phyloP scores from a whole-genome alignment of 2,329 filamentous ascomycete species.

The Didymella segeticola region DNA sequence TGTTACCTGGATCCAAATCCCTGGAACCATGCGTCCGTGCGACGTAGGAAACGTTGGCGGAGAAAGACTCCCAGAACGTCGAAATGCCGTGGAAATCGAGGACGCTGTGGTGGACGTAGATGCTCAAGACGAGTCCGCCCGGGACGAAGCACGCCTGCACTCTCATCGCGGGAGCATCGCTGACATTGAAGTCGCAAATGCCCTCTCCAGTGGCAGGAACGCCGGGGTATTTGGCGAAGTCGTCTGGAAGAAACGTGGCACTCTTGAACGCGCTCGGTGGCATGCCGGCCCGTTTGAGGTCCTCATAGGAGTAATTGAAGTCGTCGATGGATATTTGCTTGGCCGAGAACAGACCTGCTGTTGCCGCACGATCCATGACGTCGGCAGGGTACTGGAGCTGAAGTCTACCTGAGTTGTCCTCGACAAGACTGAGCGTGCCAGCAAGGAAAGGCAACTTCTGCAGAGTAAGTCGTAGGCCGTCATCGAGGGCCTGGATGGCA shows the following conservation, averaged over 20 bases:
- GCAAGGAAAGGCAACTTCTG: constrained; percentile 40
- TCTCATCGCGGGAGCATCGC: constrained; percentile 39
- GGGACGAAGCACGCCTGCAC: constrained; percentile 45
- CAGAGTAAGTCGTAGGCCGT: constrained; percentile 34
- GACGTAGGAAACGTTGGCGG: constrained; percentile 31
- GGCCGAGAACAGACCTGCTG: constrained; percentile 25
- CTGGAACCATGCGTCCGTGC: constrained; percentile 22
- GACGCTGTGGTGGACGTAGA: constrained; percentile 43
- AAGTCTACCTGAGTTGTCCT: constrained; percentile 33
- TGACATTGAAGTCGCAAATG: constrained; percentile 32
- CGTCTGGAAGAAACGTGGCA: constrained; percentile 39
- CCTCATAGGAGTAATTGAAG: constrained; percentile 36
- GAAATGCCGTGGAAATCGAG: constrained; percentile 42
- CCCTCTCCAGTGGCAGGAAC: constrained; percentile 39
- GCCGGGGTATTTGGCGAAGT: constrained; percentile 35
- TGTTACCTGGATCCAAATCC: constrained; percentile 23
- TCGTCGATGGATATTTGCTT: constrained; percentile 29
- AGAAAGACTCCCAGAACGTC: constrained; percentile 36
- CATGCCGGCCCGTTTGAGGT: constrained; percentile 42
- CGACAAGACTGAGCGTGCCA: constrained; percentile 37
- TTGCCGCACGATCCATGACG: constrained; percentile 24
- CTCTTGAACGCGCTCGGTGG: constrained; percentile 41
- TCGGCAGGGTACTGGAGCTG: constrained; percentile 34
- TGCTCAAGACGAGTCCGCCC: constrained; percentile 44
- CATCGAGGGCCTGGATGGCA: constrained; percentile 34